These are phyloP conservation scores for Magnolia changhungtana DNA, from an alignment of 164 flowering plant genomes.

Conservation along the genomic window DNA sequence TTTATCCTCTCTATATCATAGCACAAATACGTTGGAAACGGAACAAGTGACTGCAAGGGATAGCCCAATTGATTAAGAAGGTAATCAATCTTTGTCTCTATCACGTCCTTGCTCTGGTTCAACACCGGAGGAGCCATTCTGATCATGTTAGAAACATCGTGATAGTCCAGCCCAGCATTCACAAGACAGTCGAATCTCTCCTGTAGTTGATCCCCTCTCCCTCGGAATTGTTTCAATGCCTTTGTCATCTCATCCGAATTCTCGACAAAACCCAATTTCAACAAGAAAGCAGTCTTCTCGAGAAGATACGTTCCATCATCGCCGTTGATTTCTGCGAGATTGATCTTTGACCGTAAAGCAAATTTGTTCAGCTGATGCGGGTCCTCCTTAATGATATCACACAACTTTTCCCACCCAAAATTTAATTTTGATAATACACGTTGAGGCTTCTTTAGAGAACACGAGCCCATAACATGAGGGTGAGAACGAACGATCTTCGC, in stretches of 20 bases:
- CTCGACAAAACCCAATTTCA: conserved; percentile 49
- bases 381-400: conserved; percentile 45
- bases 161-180: conserved; percentile 45
- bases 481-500: conserved; percentile 33
- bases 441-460: conserved; percentile 37
- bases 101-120: conserved; percentile 38
- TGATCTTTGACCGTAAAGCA: conserved; percentile 34
- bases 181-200: conserved; percentile 71
- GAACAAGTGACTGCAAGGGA: conserved; percentile 42
- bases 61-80: conserved; percentile 50
- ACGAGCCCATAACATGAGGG: conserved; percentile 42
- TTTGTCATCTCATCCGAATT: conserved; percentile 42
- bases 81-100: conserved; percentile 48
- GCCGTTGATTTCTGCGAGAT: conserved; percentile 20
- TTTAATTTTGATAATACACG: conserved; percentile 35
- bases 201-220: conserved; percentile 57
- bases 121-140: conserved; percentile 54
- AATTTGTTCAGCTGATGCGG: conserved; percentile 50
- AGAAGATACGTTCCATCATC: conserved; percentile 16
- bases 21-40: conserved; percentile 45
- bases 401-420: conserved; percentile 37
- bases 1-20: conserved; percentile 43
- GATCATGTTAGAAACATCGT: conserved; percentile 48
- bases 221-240: conserved; percentile 54
- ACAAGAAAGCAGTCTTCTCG: conserved; percentile 49